These are phyloP conservation scores for Coemansia sp. DNA, from an alignment of 192 early-diverging fungal species.

Conservation along the genomic window DNA sequence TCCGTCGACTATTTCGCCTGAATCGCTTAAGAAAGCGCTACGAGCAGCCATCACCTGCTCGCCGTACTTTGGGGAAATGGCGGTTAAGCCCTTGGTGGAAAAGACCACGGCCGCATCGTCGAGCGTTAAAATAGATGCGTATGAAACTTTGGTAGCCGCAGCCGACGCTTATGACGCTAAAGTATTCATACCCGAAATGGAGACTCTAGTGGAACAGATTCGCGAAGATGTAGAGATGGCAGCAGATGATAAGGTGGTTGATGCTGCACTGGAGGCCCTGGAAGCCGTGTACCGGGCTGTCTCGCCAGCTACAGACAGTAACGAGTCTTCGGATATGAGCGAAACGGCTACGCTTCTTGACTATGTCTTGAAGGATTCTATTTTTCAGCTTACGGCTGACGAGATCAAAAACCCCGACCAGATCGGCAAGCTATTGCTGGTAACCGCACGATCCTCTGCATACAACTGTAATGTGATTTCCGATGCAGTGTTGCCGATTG, in stretches of 20 bases:
- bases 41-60: constrained; percentile 75
- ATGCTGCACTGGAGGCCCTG: constrained; percentile 66
- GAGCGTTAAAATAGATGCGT: constrained; percentile 92
- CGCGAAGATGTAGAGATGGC: constrained; percentile 71
- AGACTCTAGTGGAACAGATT: constrained; percentile 67
- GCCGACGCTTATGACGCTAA: constrained; percentile 72
- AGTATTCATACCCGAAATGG: constrained; percentile 64
- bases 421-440: constrained; percentile 63
- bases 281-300: constrained; percentile 62
- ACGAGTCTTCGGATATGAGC: constrained; percentile 7
- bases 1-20: constrained; percentile 90
- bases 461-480: constrained; percentile 58
- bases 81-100: constrained; percentile 84
- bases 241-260: constrained; percentile 65
- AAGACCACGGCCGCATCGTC: constrained; percentile 83
- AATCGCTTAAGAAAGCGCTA: constrained; percentile 80
- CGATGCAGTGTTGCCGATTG: constrained; percentile 59
- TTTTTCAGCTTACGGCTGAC: constrained; percentile 55
- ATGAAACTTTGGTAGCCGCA: constrained; percentile 82
- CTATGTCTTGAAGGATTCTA: constrained; percentile 60
- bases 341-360: constrained; percentile 35
- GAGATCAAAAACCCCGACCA: constrained; percentile 69
- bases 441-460: constrained; percentile 51
- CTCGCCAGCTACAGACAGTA: constrained; percentile 20
- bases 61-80: constrained; percentile 74